phyloP scores from a whole-genome alignment of 257 asterid genomes.

The Verbascum thapsus region DNA sequence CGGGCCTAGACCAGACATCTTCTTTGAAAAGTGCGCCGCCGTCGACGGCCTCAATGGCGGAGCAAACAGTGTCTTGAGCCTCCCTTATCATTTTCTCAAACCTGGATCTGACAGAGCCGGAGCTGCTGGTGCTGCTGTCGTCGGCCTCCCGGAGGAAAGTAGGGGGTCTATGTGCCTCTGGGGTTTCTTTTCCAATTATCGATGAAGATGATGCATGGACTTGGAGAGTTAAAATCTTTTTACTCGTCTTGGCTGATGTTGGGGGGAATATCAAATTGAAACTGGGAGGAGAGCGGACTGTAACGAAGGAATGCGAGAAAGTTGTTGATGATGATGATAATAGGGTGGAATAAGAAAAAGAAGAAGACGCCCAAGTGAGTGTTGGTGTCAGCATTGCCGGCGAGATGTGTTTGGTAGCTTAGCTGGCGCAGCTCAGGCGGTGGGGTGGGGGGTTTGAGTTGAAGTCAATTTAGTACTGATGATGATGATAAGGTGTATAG shows the following conservation, averaged over 20 bases:
- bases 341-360: conserved; percentile 25
- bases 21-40: conserved; percentile 77
- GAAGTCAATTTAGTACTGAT: background rate
- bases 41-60: conserved; percentile 73
- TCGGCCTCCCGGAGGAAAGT: conserved; percentile 73
- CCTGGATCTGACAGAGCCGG: conserved; percentile 57
- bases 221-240: conserved; percentile 22
- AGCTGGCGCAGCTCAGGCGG: conserved; percentile 17
- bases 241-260: conserved; percentile 1
- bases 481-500: conserved; percentile 34
- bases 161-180: conserved; percentile 53
- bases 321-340: too few species aligned
- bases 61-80: conserved; percentile 77
- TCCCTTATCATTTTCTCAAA: conserved; percentile 95
- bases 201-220: conserved; percentile 36
- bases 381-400: conserved; percentile 41
- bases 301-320: conserved; percentile 21
- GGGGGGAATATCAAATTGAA: conserved; percentile 26
- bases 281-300: conserved; percentile 28
- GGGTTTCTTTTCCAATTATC: conserved; percentile 70
- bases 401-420: conserved; percentile 23
- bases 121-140: conserved; percentile 30
- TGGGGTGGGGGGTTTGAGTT: too few species aligned
- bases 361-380: conserved; percentile 26
- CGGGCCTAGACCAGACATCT: conserved; percentile 97